Base-by-base conservation (phyloP, 768 basidiomycete species). In the Tulasnella sp. region DNA sequence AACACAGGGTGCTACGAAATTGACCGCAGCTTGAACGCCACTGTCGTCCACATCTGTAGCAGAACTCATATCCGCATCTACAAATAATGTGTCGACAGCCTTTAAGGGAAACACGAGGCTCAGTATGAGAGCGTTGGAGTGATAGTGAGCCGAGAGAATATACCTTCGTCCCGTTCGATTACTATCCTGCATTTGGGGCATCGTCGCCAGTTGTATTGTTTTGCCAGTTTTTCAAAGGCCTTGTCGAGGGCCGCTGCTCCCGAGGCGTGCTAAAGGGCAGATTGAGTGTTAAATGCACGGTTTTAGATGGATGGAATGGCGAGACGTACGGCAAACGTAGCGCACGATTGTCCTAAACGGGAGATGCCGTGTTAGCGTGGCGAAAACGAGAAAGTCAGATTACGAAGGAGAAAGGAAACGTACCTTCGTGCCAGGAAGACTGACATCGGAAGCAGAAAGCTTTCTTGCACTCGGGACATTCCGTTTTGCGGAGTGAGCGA, bases 51-150 rank as follows among this genome's bases (percentile, higher is more conserved):
- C 52, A 59, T 11, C 52, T 36, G n/a, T 70, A 47, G 19, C 69
- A 70, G 59, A 52, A 70, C 42, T 70, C 41, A 26, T 42, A 22
- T 17, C 59, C 59, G 32, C 69, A 70, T 36, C 44, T 52, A 9
- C 69, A 70, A 17, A 62, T 36, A 16, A 70, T 70, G 35, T 70
- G 69, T 2, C 36, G 34, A n/a, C 69, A 70, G 6, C 69, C 69
- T 70, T 59, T 11, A 59, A 4, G 22, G 22, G 3, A 47, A 5
- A 9, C 6, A 22, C 5, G 26, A 7, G 44, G 2, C n/a, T 47
- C 26, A 47, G 44, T 16, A 2, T 47, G 26, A 11, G 44, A n/a
- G n/a, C 8, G 44, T n/a, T 11, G 26, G 8, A 47, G 19, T 7
- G 19, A 47, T 44, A 5, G 16, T 16, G 7, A 16, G 42, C 19